These are phyloP conservation scores for Eucalyptus pauciflora DNA, from an alignment of 345 rosid species.

Conservation along the genomic window DNA sequence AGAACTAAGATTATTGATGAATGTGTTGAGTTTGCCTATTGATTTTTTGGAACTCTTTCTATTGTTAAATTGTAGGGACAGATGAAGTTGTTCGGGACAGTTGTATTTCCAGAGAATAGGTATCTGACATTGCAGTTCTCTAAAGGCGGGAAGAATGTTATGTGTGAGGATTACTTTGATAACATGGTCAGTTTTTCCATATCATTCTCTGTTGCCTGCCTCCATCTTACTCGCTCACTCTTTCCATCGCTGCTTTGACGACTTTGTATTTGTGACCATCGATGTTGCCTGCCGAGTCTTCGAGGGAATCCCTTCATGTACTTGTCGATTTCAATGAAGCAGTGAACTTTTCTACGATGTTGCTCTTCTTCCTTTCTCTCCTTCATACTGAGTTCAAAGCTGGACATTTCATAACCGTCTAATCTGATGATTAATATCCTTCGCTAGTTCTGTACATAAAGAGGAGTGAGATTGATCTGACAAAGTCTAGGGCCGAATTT, in stretches of 20 bases:
- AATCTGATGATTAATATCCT: not conserved
- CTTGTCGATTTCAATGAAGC: not conserved
- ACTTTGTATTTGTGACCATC: not conserved
- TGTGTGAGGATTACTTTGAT: constrained; percentile 61
- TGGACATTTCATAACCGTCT: not conserved
- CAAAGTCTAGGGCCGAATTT: not conserved
- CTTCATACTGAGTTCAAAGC: not conserved
- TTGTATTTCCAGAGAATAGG: constrained; percentile 46
- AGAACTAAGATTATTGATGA: not conserved
- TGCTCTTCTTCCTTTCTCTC: not conserved
- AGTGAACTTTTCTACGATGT: not conserved
- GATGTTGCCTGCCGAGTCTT: not conserved
- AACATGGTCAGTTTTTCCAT: constrained; percentile 30
- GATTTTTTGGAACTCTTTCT: not conserved
- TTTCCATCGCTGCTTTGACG: not conserved
- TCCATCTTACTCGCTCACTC: not conserved
- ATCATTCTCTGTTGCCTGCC: not conserved
- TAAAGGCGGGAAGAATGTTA: constrained; percentile 68
- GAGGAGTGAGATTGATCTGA: not conserved
- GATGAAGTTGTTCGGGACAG: constrained; percentile 88
- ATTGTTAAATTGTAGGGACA: constrained; percentile 44
- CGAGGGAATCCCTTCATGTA: not conserved
- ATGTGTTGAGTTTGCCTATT: not conserved
- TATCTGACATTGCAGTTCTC: constrained; percentile 68
- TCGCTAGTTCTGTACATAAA: not conserved